These are phyloP conservation scores for Myriosclerotinia curreyana DNA, from an alignment of 2,329 filamentous ascomycete species.

Conservation along the genomic window DNA sequence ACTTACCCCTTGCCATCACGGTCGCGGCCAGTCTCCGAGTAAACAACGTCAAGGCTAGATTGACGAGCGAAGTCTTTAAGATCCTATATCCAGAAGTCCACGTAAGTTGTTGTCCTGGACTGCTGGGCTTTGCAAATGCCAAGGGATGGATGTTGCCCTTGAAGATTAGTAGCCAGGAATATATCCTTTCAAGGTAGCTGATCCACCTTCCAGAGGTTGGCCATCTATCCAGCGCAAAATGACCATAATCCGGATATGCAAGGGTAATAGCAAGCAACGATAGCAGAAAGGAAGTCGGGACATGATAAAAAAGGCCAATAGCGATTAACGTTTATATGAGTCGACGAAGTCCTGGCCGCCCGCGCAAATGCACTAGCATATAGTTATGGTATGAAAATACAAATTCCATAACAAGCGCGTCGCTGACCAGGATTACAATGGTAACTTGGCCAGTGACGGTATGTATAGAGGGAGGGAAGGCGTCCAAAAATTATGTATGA, in stretches of 20 bases:
- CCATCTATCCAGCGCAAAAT: slow-evolving; percentile 33
- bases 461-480: slow-evolving; percentile 34
- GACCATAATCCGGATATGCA: slow-evolving; percentile 35
- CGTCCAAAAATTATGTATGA: slow-evolving; percentile 37
- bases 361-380: slow-evolving; percentile 41
- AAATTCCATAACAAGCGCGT: slow-evolving; percentile 32
- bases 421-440: slow-evolving; percentile 37
- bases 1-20: slow-evolving; percentile 88
- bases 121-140: slow-evolving; percentile 35
- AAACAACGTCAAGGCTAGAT: slow-evolving; percentile 95
- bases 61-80: slow-evolving; percentile 99
- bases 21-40: slow-evolving; percentile 92
- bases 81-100: slow-evolving; percentile 80
- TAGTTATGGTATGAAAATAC: slow-evolving; percentile 33
- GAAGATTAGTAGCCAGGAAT: slow-evolving; percentile 35
- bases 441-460: slow-evolving; percentile 31
- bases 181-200: slow-evolving; percentile 31
- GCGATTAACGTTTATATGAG: slow-evolving; percentile 27
- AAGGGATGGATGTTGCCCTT: slow-evolving; percentile 36
- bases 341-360: slow-evolving; percentile 37
- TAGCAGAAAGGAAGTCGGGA: slow-evolving; percentile 38
- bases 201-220: slow-evolving; percentile 36
- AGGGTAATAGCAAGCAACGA: slow-evolving; percentile 33
- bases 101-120: slow-evolving; percentile 65
- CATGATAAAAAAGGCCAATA: slow-evolving; percentile 37